Evolutionary conservation across 306 rosid genomes (phyloP).

Genomic region (Citrullus amarus): DNA sequence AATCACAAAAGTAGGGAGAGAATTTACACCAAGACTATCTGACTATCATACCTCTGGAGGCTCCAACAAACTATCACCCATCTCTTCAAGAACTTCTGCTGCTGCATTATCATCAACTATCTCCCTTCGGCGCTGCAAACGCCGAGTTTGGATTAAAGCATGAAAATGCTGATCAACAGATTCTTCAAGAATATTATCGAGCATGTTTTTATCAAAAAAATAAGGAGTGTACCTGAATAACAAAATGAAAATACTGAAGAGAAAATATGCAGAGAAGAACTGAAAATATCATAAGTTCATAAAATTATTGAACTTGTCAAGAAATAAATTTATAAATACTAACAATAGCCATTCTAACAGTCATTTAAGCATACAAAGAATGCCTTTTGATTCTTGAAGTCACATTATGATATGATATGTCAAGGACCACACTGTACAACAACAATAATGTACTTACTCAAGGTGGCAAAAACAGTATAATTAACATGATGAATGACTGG

Average conservation of each 20-base stretch:
- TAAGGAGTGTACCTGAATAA: conserved; percentile 89
- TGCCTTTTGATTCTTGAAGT: not conserved
- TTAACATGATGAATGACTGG: not conserved
- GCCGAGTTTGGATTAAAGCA: conserved; percentile 84
- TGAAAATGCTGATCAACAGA: conserved; percentile 97
- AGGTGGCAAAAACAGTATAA: not conserved
- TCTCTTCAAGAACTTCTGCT: conserved; percentile 87
- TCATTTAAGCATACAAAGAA: not conserved
- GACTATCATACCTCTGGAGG: conserved; percentile 76
- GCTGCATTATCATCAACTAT: conserved; percentile 79
- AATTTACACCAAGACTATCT: not conserved
- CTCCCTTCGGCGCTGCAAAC: conserved; percentile 78
- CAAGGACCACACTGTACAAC: not conserved
- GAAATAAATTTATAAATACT: not conserved
- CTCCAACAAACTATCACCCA: conserved; percentile 75
- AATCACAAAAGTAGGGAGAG: not conserved
- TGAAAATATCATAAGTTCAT: not conserved
- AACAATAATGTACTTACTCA: not conserved
- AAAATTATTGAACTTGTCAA: not conserved
- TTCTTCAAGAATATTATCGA: conserved; percentile 95
- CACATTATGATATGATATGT: not conserved
- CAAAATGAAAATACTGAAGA: conserved; percentile 22
- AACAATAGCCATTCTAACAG: not conserved
- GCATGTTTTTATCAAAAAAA: conserved; percentile 89
- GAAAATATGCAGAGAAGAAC: conserved; percentile 14